Conservation (phyloP, 805 yeast genomes). For the Dipodascus geniculatus region DNA sequence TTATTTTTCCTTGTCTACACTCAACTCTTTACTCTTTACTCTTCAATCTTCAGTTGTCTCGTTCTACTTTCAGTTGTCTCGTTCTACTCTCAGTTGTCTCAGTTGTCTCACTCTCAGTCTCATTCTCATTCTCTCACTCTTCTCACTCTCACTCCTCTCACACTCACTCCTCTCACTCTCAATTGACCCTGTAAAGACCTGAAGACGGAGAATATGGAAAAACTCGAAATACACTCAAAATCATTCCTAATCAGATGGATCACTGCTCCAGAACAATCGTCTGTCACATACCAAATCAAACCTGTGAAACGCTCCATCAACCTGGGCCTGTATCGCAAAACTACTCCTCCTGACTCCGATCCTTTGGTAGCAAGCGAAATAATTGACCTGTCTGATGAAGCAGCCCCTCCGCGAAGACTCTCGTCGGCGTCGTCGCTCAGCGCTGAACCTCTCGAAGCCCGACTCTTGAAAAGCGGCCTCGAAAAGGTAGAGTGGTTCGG, state of each 20-base stretch:
- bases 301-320: constrained; percentile 59
- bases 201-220: constrained; percentile 55
- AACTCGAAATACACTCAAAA: constrained; percentile 80
- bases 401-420: constrained; percentile 8
- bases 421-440: constrained; percentile 6
- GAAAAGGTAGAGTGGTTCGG: constrained; percentile 43
- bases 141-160: background rate
- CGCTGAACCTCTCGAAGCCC: constrained; percentile 28
- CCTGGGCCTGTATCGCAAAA: constrained; percentile 22
- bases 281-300: constrained; percentile 67
- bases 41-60: too few species aligned
- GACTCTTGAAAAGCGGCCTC: constrained; percentile 43
- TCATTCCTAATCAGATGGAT: constrained; percentile 90
- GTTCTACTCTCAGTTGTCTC: too few species aligned
- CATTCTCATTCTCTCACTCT: background rate
- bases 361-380: background rate
- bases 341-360: background rate
- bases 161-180: background rate
- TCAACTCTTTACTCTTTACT: too few species aligned
- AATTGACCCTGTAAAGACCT: background rate
- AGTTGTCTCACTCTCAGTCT: too few species aligned
- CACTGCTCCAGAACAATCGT: constrained; percentile 53
- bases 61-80: too few species aligned
- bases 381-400: constrained; percentile 11
- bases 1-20: background rate